Evolutionary conservation across 306 rosid species (phyloP), one percentile per base, ranked within the genome.

Genomic region (Quercus robur): DNA sequence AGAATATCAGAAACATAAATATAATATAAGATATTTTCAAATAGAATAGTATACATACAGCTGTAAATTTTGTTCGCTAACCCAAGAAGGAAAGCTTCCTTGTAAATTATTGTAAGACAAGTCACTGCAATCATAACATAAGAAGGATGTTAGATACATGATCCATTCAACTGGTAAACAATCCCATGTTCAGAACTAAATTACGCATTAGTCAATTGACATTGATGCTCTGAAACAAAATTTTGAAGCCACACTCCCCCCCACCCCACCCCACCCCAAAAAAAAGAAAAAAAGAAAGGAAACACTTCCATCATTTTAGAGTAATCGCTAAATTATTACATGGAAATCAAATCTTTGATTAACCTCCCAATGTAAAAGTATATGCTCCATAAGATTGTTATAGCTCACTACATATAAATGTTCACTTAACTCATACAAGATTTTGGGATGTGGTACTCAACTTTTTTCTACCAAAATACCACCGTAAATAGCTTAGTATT

Each of bases 11-110:
- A 63, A 26, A 13, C 58, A 28, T 46, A 44, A 20, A n/a, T 38
- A 71, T 26, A 1, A 63, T 0, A 63, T 28, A 63, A 14, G 12
- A 13, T 5, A 58, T 52, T 14, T 28, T 2, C 3, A 6, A 75
- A 28, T 35, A 74, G 38, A 64, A 70, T 71, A 44, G 55, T 18
- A 44, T 35, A 85, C 94, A 73, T 82, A 94, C 97, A 89, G 76
- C 70, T 89, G 89, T 72, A 91, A 74, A 80, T 81, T 81, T 70
- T 5, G 76, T 51, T 78, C 71, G 41, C 63, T 87, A 71, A 84
- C 86, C 98, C 98, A 94, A 69, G 97, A 81, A 64, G 98, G 98
- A 73, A 94, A 28, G 80, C 84, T 85, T 71, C 98, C 98, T 1
- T 83, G 56, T 77, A 92, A 82, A 77, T 84, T 67, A 77, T 94